Conservation (phyloP, 495 filamentous ascomycete species). For the Immersiella caudata region DNA sequence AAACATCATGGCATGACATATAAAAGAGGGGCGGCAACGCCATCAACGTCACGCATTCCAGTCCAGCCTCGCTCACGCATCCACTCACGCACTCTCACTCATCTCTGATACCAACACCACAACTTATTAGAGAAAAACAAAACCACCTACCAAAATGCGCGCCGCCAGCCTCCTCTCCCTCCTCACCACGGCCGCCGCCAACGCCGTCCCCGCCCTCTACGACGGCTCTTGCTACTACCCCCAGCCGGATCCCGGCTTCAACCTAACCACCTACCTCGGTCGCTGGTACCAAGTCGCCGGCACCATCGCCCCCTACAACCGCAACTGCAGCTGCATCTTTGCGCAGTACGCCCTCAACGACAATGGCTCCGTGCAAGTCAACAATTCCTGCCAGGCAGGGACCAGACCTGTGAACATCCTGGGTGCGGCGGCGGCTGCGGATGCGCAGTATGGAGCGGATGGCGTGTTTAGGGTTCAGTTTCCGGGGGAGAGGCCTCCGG, state of each 20-base stretch:
- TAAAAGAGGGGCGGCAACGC: not conserved
- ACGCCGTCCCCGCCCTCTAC: slow-evolving; percentile 25
- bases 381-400: slow-evolving; percentile 28
- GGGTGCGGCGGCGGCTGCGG: slow-evolving; percentile 23
- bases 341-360: slow-evolving; percentile 30
- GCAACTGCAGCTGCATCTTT: slow-evolving; percentile 25
- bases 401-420: slow-evolving; percentile 24
- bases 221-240: slow-evolving; percentile 30
- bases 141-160: slow-evolving; percentile 24
- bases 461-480: slow-evolving; percentile 31
- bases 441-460: slow-evolving; percentile 22
- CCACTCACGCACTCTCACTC: not conserved
- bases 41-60: not conserved
- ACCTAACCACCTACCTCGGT: slow-evolving; percentile 25
- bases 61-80: too few species aligned
- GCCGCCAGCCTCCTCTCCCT: slow-evolving; percentile 16
- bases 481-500: slow-evolving; percentile 23
- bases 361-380: slow-evolving; percentile 26
- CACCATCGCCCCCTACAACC: slow-evolving; percentile 24
- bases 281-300: slow-evolving; percentile 33
- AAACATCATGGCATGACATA: not conserved
- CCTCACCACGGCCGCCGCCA: slow-evolving; percentile 11
- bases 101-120: not conserved
- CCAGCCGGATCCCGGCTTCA: slow-evolving; percentile 22
- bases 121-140: too few species aligned